Percentiles rank a stretch among this genome's conserved stretches.
These are phyloP conservation scores for Suhomyces bribrorum DNA, from an alignment of 1,139 yeast genomes.

Conservation along the genomic window DNA sequence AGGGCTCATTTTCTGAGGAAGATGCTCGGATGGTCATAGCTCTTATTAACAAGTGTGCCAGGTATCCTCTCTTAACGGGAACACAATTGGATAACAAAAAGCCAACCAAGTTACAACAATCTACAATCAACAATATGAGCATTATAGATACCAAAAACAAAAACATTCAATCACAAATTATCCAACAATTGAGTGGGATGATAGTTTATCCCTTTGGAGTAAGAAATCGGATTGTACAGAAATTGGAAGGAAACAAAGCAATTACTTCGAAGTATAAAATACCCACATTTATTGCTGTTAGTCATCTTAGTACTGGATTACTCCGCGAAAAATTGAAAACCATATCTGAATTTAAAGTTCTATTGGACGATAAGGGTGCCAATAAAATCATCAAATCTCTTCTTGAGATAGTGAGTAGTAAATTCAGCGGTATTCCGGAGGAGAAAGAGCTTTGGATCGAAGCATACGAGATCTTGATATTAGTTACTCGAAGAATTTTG, in stretches of 20 bases:
- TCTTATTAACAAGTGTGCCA: slow-evolving; percentile 58
- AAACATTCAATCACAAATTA: slow-evolving; percentile 44
- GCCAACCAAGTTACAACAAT: slow-evolving; percentile 57
- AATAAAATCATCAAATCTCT: slow-evolving; percentile 23
- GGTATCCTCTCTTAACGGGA: slow-evolving; percentile 66
- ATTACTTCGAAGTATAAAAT: slow-evolving; percentile 40
- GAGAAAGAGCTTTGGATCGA: slow-evolving; percentile 45
- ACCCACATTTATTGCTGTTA: slow-evolving; percentile 69
- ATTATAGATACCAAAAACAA: slow-evolving; percentile 34
- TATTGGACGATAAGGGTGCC: slow-evolving; percentile 51
- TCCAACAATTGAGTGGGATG: slow-evolving; percentile 56
- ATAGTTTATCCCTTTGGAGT: slow-evolving; percentile 61
- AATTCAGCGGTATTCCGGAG: slow-evolving; percentile 36
- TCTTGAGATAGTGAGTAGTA: slow-evolving; percentile 22
- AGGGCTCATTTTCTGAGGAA: slow-evolving; percentile 26
- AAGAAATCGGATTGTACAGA: slow-evolving; percentile 50
- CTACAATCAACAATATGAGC: slow-evolving; percentile 48
- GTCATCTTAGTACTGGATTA: slow-evolving; percentile 50
- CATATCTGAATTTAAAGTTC: slow-evolving; percentile 30
- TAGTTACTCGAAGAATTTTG: slow-evolving; percentile 23
- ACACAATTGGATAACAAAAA: slow-evolving; percentile 43
- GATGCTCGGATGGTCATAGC: slow-evolving; percentile 47
- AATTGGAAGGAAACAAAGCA: slow-evolving; percentile 27
- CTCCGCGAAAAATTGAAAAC: slow-evolving; percentile 37
- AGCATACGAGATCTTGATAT: slow-evolving; percentile 34